These are phyloP conservation scores for Thuidium tamariscinum DNA, from an alignment of 225 moss, liverwort and hornwort genomes.

Conservation along the genomic window DNA sequence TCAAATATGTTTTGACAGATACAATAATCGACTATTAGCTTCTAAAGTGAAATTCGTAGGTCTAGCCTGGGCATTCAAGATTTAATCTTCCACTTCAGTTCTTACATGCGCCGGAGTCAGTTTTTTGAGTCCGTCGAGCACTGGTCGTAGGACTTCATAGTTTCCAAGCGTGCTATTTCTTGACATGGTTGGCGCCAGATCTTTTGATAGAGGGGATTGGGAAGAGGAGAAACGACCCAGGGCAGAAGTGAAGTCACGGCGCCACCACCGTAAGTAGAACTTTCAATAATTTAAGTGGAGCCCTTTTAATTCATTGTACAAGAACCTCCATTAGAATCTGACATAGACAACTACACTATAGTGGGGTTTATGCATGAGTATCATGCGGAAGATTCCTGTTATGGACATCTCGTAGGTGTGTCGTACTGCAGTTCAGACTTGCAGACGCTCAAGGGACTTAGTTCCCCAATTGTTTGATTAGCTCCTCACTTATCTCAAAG, in stretches of 20 bases:
- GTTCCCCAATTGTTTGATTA: neutral
- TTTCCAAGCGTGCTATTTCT: slow-evolving; percentile 17
- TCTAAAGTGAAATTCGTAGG: neutral
- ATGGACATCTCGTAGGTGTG: neutral
- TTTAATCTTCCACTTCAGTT: neutral
- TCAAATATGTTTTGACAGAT: neutral
- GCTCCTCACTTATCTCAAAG: neutral
- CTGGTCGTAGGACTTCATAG: neutral
- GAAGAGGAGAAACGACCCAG: slow-evolving; percentile 87
- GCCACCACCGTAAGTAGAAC: slow-evolving; percentile 71
- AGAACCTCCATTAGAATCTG: neutral
- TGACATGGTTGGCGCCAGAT: slow-evolving; percentile 50
- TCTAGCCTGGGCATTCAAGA: neutral
- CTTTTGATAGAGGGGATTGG: slow-evolving; percentile 88
- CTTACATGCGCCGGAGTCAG: neutral
- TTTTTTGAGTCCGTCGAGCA: neutral
- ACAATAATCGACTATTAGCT: neutral
- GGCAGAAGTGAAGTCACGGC: slow-evolving; percentile 79
- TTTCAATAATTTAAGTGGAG: neutral
- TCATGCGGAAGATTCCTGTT: neutral
- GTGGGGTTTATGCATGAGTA: neutral
- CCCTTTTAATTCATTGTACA: neutral
- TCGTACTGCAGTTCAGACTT: neutral
- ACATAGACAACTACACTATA: neutral
- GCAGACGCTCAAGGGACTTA: neutral